Evolutionary conservation across 768 basidiomycete species (phyloP), one percentile per base, ranked within the genome.

Genomic region (Hericium coralloides): DNA sequence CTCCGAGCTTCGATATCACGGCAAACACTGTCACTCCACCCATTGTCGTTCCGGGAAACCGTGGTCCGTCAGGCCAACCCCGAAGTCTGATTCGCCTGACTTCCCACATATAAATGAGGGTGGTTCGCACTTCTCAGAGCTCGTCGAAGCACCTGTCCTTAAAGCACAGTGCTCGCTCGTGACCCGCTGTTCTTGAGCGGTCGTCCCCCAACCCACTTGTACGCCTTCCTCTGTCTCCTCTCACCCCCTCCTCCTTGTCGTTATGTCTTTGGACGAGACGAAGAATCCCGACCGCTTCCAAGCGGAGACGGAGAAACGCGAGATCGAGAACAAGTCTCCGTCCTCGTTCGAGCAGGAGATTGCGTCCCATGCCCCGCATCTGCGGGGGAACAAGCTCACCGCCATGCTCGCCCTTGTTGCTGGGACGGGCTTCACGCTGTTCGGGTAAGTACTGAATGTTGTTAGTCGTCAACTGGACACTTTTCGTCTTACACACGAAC

Each of bases 351-450:
- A 54, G 6, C 39, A 54, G 5, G 53, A 20, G 10, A 38, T 54
- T 18, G 25, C 38, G 22, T 39, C 37, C 38, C 23, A 43, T 38
- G 53, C 65, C 31, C 69, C 71, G 25, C 59, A 59, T 7, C 63
- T 79, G 49, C 72, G 75, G n/a, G 80, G 81, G 12, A 65, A 62
- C 47, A 63, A 67, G 12, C 68, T 83, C 49, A 80, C 77, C 18
- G 73, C 72, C 9, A 75, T 76, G 8, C 68, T 83, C 47, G 80
- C 78, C 2, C 79, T 81, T 61, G 79, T 82, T 12, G 78, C 80
- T 22, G 82, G 82, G 39, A 74, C 80, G 4, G 81, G 82, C 3
- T 82, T 83, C 65, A 83, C 79, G 12, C 70, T 81, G n/a, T 83
- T 84, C 58, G 84, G 85, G 74, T 80, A 60, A 51, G 72, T 60